A percentile compares a stretch with the other conserved stretches of the same genome.
Conservation (phyloP, 2,329 filamentous ascomycete genomes). For the Chalaropsis ovoidea region DNA sequence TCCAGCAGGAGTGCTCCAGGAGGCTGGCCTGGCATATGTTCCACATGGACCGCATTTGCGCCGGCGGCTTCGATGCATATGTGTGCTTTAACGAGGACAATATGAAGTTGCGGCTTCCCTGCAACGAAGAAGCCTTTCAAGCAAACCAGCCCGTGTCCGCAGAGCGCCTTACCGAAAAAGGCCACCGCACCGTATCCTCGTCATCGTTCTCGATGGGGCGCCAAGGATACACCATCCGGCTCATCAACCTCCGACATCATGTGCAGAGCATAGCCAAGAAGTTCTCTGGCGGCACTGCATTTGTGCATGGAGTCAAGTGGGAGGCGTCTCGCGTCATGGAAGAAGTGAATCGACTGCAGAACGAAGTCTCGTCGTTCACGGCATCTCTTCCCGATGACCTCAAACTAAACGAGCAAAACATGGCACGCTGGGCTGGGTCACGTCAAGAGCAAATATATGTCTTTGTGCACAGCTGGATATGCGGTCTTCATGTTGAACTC, state of each 20-base stretch:
- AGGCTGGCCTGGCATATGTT: conserved; percentile 36
- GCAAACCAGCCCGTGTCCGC: conserved; percentile 31
- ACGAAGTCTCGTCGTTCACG: conserved; percentile 34
- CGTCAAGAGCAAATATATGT: conserved; percentile 33
- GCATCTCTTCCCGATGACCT: conserved; percentile 32
- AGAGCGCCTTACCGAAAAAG: conserved; percentile 30
- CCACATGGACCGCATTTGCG: conserved; percentile 34
- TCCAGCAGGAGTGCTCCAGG: conserved; percentile 33
- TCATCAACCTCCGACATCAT: conserved; percentile 34
- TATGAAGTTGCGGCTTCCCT: conserved; percentile 35
- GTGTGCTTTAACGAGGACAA: conserved; percentile 33
- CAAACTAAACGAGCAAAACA: conserved; percentile 33
- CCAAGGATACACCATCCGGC: conserved; percentile 33
- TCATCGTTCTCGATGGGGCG: conserved; percentile 30
- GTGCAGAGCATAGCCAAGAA: conserved; percentile 30
- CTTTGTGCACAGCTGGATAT: conserved; percentile 34
- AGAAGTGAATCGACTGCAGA: conserved; percentile 34
- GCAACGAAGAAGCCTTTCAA: conserved; percentile 32
- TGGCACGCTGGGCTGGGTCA: conserved; percentile 31
- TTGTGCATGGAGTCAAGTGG: conserved; percentile 25
- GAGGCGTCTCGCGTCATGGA: conserved; percentile 35
- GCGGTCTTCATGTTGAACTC: conserved; percentile 34
- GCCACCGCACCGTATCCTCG: background rate
- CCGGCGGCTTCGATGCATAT: conserved; percentile 36
- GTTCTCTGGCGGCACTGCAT: conserved; percentile 23